phyloP scores from a whole-genome alignment of 441 rosid species.

The Capsella rubella region DNA sequence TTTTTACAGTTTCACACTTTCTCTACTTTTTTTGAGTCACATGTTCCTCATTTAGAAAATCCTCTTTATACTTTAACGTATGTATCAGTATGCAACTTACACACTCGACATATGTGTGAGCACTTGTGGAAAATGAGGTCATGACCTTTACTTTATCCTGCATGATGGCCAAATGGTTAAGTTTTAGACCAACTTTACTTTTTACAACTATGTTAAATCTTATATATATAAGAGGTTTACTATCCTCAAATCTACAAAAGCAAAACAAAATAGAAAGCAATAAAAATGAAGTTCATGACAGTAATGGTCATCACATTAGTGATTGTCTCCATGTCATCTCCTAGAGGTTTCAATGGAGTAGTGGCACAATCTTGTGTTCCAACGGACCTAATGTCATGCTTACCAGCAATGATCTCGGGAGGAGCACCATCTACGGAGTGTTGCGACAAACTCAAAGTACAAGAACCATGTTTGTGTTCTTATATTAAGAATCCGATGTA shows the following conservation, averaged over 20 bases:
- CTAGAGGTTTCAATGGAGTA: neutral
- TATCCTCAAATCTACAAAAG: neutral
- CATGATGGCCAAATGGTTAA: neutral
- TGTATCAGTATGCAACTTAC: neutral
- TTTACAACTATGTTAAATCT: neutral
- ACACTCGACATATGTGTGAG: neutral
- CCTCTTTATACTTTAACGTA: too few relatives aligned
- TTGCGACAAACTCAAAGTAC: neutral
- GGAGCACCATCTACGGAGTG: neutral
- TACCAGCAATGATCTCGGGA: neutral
- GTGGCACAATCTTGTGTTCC: neutral
- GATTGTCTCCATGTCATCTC: neutral
- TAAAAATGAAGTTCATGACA: neutral
- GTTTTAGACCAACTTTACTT: neutral
- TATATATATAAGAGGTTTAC: neutral
- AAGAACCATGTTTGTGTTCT: conserved; percentile 22
- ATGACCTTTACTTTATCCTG: neutral
- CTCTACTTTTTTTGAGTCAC: too few relatives aligned
- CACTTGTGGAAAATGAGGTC: neutral
- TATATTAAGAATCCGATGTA: conserved; percentile 10
- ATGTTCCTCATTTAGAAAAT: too few relatives aligned
- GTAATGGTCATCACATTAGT: neutral
- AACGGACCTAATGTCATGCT: neutral
- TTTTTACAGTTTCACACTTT: too few relatives aligned
- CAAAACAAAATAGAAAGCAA: neutral